Base-by-base conservation (phyloP, 225 moss, liverwort and hornwort species). In the Anthoceros angustus region DNA sequence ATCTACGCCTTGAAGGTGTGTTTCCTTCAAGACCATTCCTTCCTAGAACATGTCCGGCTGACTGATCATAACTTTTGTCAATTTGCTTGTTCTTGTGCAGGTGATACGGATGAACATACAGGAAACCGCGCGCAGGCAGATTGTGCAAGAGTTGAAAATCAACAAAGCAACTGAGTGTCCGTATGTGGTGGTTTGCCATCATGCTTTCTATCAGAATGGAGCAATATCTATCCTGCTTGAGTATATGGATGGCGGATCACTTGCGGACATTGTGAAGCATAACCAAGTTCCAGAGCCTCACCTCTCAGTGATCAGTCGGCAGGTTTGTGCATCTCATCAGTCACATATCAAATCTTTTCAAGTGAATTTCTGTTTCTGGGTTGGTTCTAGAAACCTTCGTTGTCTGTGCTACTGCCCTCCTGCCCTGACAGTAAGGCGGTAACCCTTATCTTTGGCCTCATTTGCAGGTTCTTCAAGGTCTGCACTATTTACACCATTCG, bases 201-300 rank as follows among this genome's bases (percentile, higher is more conserved):
- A 88, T 70, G 90, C 90, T 8, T 94, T 90, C 64, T 90, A 94
- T 68, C 84, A 85, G 50, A 88, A 88, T 67, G 94, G 94, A 40
- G 79, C 87, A 63, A 88, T 94, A 64, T 94, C 90, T 46, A 87
- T 94, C 66, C 79, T 94, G 40, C 83, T 94, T 9, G 94, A 94
- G 77, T 94, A 87, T 74, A 94, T 94, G 94, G 94, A 94, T 69
- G 90, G 94, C n/a, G 94, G 94, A 55, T 90, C 94, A 42, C 81
- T 94, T 61, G 86, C 94, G 61, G 94, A 94, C 60, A 80, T 94
- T 49, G 83, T 94, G 71, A 90, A 90, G 74, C 78, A 82, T 46
- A 82, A 66, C 40, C 69, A 79, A 62, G 76, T 94, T 43, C 72
- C 73, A 48, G 94, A 94, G 72, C 87, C 90, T 9, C 86, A 88